These are phyloP conservation scores for Apostasia shenzhenica DNA, from an alignment of 106 monocot genomes.

Conservation along the genomic window DNA sequence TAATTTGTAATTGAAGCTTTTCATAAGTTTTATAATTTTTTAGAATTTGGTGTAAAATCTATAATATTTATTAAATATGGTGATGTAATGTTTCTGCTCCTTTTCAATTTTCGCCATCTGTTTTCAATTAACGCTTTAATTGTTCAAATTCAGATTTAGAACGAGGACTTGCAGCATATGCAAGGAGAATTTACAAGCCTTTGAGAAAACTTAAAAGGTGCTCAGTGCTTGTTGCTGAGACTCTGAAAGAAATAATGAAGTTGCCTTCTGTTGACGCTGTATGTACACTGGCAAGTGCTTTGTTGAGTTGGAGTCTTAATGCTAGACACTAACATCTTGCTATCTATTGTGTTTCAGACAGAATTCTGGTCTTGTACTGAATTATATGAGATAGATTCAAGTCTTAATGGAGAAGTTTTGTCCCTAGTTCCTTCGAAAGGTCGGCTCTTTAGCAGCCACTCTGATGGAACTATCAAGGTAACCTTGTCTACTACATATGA, in stretches of 20 bases:
- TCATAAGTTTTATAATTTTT: too few relatives aligned
- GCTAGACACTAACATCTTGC: not conserved
- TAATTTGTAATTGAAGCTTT: too few relatives aligned
- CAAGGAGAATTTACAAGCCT: conserved; percentile 28
- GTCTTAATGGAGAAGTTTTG: conserved; percentile 28
- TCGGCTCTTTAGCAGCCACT: conserved; percentile 42
- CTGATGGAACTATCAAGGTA: conserved; percentile 62
- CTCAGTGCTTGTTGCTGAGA: conserved; percentile 31
- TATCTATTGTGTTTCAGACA: conserved; percentile 25
- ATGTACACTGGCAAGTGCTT: conserved; percentile 6
- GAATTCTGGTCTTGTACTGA: conserved; percentile 46
- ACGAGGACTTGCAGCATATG: conserved; percentile 26
- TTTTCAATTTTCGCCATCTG: not conserved
- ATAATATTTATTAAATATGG: too few relatives aligned
- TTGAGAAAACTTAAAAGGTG: conserved; percentile 40
- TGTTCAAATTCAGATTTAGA: conserved; percentile 31
- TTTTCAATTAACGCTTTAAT: not conserved
- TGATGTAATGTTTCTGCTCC: too few relatives aligned
- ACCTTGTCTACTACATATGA: not conserved
- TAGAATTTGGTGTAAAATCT: too few relatives aligned
- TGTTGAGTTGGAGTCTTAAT: not conserved
- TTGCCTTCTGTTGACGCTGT: conserved; percentile 35
- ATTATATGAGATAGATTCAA: conserved; percentile 27
- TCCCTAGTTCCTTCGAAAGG: conserved; percentile 34
- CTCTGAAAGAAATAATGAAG: conserved; percentile 35